Base-by-base conservation (phyloP, 208 protist species). In the Tritrichomonas foetus region DNA sequence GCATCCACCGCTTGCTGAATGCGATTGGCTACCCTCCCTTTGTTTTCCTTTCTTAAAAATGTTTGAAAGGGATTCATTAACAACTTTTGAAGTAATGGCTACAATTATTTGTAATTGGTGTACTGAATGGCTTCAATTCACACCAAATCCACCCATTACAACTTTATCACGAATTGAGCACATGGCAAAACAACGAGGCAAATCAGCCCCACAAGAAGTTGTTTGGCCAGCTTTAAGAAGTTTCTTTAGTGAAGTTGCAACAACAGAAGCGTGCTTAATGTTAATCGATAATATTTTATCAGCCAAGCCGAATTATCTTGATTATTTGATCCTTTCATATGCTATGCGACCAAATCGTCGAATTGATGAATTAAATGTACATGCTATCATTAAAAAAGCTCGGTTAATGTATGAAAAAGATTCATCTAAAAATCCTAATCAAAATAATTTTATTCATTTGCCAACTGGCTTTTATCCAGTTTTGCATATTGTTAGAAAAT, bases 41-140 rank as follows among this genome's bases (percentile, higher is more conserved):
- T n/a, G 93, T 61, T 94, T 93, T 55, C 94, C 94, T 20, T 94
- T 94, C 44, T 22, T 94, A 9, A 57, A 57, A n/a, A 47, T 94
- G 14, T 94, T 92, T 55, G 82, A 49, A 39, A 2, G 82, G 36
- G 94, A 94, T 74, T 80, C 64, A 49, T 30, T 72, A 33, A 66
- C 75, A 44, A n/a, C 22, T 33, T 94, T 94, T 93, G 94, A 94
- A 66, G 93, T 66, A 27, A 74, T 94, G 16, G 57, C 57, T 3
- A 80, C 94, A 74, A 39, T 94, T 25, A 78, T 94, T 44, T 64
- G 39, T 3, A 94, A 94, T 74, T 94, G 94, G 94, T 89, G 94
- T 47, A 66, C n/a, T 25, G 82, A 89, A 50, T 94, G 94, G 94
- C 66, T 94, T 72, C 61, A 92, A n/a, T 94, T 92, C 39, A 82